Evolutionary conservation across 345 rosid species (phyloP), one percentile per base, ranked within the genome.

Genomic region (Acer yangbiense): DNA sequence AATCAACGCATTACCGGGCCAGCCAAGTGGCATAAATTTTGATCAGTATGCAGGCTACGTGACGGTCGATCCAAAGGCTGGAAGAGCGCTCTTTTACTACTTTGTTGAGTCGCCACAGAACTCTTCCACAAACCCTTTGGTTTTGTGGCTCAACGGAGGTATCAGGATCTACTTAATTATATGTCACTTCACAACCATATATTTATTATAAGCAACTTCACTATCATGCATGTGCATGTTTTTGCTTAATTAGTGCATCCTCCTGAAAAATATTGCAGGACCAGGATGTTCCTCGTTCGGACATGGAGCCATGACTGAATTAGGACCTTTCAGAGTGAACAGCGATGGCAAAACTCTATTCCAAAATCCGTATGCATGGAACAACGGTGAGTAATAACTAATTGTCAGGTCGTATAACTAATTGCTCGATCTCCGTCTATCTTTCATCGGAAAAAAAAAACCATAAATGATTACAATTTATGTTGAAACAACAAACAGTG

Each of bases 241-340:
- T 32, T 32, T 32, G 3, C 3, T 32, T 32, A 32, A 32, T 32
- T 32, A 32, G 39, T 32, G 39, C 39, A 32, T 32, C 39, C 39
- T 32, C 46, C 46, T 43, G 46, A 43, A 43, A 43, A 43, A 7
- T 39, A 20, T 50, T 52, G 52, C 78, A 83, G 88, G 89, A 4
- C 87, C 89, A 32, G 85, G 89, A 3, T 86, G 89, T 69, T 86
- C 89, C 46, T 86, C 87, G 1, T 48, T 86, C 66, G 84, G 78
- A 2, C 46, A 55, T 58, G 85, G 88, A 23, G 87, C 89, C 13
- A 75, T 86, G 86, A 58, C 74, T 62, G 86, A 86, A 65, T 81
- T 82, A 21, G 86, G 89, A 73, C 89, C 85, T 21, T 83, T 83
- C 65, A 66, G 85, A 41, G 82, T 82, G 7, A 50, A 72, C 2